Conservation (phyloP, 805 yeast genomes). For the Yarrowia sp. region DNA sequence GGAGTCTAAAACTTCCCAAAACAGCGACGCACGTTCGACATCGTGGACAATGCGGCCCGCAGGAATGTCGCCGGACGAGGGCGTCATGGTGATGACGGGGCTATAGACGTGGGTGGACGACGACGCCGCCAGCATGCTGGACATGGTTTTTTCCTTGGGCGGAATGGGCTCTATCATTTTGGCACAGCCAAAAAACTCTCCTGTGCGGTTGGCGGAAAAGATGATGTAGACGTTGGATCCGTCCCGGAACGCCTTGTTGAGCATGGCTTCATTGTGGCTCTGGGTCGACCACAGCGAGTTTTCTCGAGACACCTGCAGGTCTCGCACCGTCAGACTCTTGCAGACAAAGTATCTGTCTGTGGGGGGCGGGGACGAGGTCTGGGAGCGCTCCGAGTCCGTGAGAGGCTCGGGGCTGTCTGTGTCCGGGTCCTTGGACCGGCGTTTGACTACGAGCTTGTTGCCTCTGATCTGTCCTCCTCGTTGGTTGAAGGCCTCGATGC, state of each 20-base stretch:
- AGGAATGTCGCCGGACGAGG: conserved; percentile 40
- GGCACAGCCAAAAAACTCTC: conserved; percentile 54
- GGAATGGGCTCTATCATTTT: conserved; percentile 49
- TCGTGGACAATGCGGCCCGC: conserved; percentile 45
- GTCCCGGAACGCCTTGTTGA: conserved; percentile 51
- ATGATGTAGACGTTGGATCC: conserved; percentile 51
- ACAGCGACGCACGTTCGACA: conserved; percentile 34
- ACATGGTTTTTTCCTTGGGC: conserved; percentile 29
- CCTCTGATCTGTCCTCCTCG: conserved; percentile 49
- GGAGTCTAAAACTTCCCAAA: conserved; percentile 42
- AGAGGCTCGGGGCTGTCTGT: conserved; percentile 21
- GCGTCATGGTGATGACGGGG: conserved; percentile 29
- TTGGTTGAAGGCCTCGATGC: conserved; percentile 44
- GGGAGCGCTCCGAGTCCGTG: conserved; percentile 33
- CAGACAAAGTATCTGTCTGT: conserved; percentile 51
- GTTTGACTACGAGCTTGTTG: conserved; percentile 49
- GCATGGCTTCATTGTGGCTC: conserved; percentile 51
- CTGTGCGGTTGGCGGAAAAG: conserved; percentile 54
- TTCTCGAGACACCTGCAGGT: conserved; percentile 50
- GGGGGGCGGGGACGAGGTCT: conserved; percentile 24
- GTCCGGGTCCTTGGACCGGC: conserved; percentile 25
- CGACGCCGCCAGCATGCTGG: not conserved
- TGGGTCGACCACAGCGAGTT: conserved; percentile 54
- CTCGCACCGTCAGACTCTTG: conserved; percentile 53
- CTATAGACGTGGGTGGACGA: not conserved